A percentile compares a stretch with the other conserved stretches of the same genome.
phyloP scores from a whole-genome alignment of 768 basidiomycete species.

The Lentinus tigrinus region DNA sequence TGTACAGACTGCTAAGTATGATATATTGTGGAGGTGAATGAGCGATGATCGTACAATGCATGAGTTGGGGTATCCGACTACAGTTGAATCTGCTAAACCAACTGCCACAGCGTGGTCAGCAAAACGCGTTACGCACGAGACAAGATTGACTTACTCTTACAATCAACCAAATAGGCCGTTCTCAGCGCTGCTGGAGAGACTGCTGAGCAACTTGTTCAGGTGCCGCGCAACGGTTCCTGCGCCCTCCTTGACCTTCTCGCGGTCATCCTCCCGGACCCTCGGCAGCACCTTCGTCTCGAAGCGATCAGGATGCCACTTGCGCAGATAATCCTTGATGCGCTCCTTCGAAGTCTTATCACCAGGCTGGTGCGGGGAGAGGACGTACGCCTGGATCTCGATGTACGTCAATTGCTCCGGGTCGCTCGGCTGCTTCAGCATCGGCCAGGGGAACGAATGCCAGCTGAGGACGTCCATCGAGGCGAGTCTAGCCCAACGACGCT shows the following conservation, averaged over 20 bases:
- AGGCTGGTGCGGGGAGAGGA: conserved; percentile 56
- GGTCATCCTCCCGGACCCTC: conserved; percentile 62
- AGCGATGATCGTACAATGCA: conserved; percentile 19
- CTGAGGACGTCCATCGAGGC: conserved; percentile 39
- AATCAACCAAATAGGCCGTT: conserved; percentile 36
- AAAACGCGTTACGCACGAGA: background rate
- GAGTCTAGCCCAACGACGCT: conserved; percentile 55
- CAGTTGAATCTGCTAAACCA: conserved; percentile 13
- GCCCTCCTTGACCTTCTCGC: conserved; percentile 67
- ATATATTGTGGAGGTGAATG: conserved; percentile 12
- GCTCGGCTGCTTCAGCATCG: conserved; percentile 56
- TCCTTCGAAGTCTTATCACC: conserved; percentile 60
- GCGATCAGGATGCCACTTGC: conserved; percentile 80
- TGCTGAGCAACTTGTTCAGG: conserved; percentile 62
- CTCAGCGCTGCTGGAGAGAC: conserved; percentile 15
- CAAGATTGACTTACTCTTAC: conserved; percentile 13
- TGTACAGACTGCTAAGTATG: conserved; percentile 10
- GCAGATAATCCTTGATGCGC: conserved; percentile 71
- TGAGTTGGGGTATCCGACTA: conserved; percentile 23
- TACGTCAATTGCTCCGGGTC: conserved; percentile 62
- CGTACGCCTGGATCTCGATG: conserved; percentile 55
- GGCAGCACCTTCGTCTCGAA: conserved; percentile 70
- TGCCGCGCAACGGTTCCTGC: conserved; percentile 69
- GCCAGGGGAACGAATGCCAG: conserved; percentile 78
- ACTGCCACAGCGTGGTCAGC: conserved; percentile 1